phyloP scores from a whole-genome alignment of 495 filamentous ascomycete genomes.

The Hypoxylon cercidicola region DNA sequence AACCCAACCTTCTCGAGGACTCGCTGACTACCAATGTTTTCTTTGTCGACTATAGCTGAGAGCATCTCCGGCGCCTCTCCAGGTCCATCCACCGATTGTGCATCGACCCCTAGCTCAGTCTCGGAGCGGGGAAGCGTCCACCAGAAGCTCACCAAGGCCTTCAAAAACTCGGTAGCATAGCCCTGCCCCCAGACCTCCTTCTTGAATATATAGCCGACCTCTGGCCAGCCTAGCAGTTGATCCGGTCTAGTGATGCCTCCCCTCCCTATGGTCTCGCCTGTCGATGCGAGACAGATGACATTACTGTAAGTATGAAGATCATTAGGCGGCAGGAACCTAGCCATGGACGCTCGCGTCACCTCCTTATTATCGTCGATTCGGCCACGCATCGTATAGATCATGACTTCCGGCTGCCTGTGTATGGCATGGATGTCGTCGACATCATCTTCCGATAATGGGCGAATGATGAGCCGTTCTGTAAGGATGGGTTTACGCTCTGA shows the following conservation, averaged over 20 bases:
- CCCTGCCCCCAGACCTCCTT: slow-evolving; percentile 52
- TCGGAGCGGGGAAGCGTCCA: slow-evolving; percentile 48
- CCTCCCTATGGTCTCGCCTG: slow-evolving; percentile 43
- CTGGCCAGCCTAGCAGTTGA: slow-evolving; percentile 44
- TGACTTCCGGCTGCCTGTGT: slow-evolving; percentile 62
- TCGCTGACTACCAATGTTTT: slow-evolving; percentile 45
- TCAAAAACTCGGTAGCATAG: slow-evolving; percentile 51
- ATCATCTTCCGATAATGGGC: slow-evolving; percentile 52
- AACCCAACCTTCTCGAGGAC: slow-evolving; percentile 53
- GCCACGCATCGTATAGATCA: slow-evolving; percentile 56
- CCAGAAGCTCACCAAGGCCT: slow-evolving; percentile 46
- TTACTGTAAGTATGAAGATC: slow-evolving; percentile 46
- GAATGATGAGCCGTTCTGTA: slow-evolving; percentile 59
- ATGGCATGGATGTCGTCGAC: slow-evolving; percentile 50
- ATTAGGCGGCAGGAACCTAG: slow-evolving; percentile 47
- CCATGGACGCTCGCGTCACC: slow-evolving; percentile 50
- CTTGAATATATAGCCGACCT: slow-evolving; percentile 51
- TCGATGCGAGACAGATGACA: slow-evolving; percentile 42
- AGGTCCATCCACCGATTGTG: slow-evolving; percentile 28
- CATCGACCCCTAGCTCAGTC: slow-evolving; percentile 44
- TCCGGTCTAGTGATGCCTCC: slow-evolving; percentile 28
- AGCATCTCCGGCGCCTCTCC: slow-evolving; percentile 45
- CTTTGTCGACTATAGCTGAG: slow-evolving; percentile 39
- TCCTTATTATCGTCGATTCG: slow-evolving; percentile 51
- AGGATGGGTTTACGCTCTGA: slow-evolving; percentile 41